Conservation (phyloP, 2,329 filamentous ascomycete genomes). For the Exophiala spinifera region DNA sequence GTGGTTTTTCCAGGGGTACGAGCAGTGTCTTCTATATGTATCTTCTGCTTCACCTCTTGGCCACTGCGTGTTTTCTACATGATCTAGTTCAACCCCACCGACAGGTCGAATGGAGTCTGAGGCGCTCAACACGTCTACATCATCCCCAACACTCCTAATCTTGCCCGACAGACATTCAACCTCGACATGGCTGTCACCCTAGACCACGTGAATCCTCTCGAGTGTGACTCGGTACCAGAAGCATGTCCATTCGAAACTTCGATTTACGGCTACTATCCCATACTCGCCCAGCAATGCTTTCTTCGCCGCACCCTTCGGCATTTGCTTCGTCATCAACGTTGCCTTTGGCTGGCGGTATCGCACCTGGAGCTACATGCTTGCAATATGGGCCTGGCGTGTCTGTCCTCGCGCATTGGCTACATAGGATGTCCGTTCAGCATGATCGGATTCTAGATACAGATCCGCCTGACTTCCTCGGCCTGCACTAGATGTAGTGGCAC, state of each 20-base stretch:
- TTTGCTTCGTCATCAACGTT: conserved; percentile 49
- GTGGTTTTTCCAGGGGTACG: too few relatives aligned
- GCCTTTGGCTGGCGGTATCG: conserved; percentile 48
- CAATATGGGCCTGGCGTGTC: conserved; percentile 34
- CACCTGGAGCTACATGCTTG: conserved; percentile 55
- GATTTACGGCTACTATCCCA: conserved; percentile 54
- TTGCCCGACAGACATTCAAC: not conserved
- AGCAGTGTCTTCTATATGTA: too few relatives aligned
- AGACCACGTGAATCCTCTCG: conserved; percentile 16
- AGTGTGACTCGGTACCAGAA: conserved; percentile 31
- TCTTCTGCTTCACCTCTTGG: too few relatives aligned
- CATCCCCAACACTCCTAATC: too few relatives aligned
- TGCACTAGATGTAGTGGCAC: conserved; percentile 53
- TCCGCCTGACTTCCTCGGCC: conserved; percentile 56
- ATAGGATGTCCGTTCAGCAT: conserved; percentile 51
- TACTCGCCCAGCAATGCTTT: conserved; percentile 50
- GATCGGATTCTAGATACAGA: conserved; percentile 48
- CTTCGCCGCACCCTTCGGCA: conserved; percentile 51
- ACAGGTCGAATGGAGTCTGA: not conserved
- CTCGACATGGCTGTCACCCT: conserved; percentile 13
- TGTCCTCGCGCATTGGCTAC: conserved; percentile 56
- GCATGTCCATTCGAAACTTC: conserved; percentile 46
- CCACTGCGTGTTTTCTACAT: too few relatives aligned
- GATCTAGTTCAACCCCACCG: too few relatives aligned
- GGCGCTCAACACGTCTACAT: too few relatives aligned